Evolutionary conservation across 2,329 filamentous ascomycete species (phyloP).

Genomic region (Shiraia bambusicola): DNA sequence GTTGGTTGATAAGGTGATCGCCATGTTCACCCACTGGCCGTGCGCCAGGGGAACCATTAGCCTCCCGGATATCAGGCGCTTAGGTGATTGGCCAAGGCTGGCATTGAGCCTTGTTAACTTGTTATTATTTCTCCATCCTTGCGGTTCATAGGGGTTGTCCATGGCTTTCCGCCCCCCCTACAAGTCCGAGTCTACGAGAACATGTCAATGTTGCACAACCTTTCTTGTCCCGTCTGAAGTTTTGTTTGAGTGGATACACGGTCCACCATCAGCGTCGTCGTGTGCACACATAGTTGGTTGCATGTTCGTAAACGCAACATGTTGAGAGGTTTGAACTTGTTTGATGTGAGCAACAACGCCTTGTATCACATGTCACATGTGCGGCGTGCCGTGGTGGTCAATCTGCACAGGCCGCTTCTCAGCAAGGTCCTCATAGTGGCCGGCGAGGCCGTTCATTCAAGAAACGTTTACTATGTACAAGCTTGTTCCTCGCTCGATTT

Average conservation of each 20-base stretch:
- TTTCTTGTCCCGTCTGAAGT: no score
- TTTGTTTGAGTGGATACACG: not conserved
- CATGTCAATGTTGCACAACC: conserved; percentile 3
- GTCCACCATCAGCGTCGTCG: no score
- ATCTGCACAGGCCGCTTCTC: conserved; percentile 9
- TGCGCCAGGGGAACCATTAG: conserved; percentile 27
- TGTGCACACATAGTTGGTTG: no score
- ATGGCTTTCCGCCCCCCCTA: conserved; percentile 15
- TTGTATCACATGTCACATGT: conserved; percentile 11
- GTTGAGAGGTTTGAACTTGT: conserved; percentile 14
- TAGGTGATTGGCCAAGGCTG: conserved; percentile 15
- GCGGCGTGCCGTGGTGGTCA: not conserved
- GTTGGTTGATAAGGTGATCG: conserved; percentile 15
- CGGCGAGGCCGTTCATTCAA: conserved; percentile 5
- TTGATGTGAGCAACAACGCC: conserved; percentile 6
- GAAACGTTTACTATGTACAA: conserved; percentile 13
- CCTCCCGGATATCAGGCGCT: conserved; percentile 14
- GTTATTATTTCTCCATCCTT: conserved; percentile 15
- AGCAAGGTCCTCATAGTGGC: conserved; percentile 14
- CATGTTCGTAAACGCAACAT: not conserved
- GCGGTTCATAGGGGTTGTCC: conserved; percentile 8
- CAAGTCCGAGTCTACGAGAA: conserved; percentile 15
- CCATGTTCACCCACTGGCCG: conserved; percentile 24
- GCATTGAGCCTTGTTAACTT: no score
- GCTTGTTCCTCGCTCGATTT: conserved; percentile 6